Conservation (phyloP, 345 rosid species). For the Combretum micranthum region DNA sequence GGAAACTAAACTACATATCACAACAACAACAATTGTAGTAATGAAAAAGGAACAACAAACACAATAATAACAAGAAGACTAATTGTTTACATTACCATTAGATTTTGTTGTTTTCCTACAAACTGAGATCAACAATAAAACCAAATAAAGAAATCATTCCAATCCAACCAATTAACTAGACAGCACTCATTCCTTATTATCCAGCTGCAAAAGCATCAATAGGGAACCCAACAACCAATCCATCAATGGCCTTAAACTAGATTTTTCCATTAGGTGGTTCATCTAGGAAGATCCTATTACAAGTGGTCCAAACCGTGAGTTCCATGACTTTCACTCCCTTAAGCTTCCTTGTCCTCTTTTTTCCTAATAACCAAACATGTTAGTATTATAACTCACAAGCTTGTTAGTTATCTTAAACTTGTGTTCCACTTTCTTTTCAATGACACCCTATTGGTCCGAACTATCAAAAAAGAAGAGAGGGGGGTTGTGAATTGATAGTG, state of each 20-base stretch:
- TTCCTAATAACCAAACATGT: constrained; percentile 11
- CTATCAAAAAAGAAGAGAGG: too few relatives aligned
- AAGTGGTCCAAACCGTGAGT: constrained; percentile 2
- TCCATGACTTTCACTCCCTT: constrained; percentile 13
- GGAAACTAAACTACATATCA: too few relatives aligned
- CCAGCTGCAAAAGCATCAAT: constrained; percentile 6
- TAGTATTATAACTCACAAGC: constrained; percentile 1
- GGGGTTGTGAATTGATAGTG: too few relatives aligned
- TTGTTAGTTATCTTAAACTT: constrained; percentile 16
- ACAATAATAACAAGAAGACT: too few relatives aligned
- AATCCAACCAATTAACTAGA: too few relatives aligned
- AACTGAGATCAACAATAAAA: too few relatives aligned
- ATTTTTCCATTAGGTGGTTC: constrained; percentile 7
- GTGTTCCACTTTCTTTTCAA: constrained; percentile 11
- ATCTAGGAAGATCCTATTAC: constrained; percentile 3
- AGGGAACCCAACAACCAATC: constrained; percentile 7
- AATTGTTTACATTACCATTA: too few relatives aligned
- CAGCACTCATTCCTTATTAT: background rate
- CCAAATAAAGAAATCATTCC: too few relatives aligned
- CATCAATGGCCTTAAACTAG: constrained; percentile 5
- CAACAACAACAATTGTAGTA: too few relatives aligned
- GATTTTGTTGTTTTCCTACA: too few relatives aligned
- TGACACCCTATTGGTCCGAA: too few relatives aligned
- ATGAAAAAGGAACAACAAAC: too few relatives aligned
- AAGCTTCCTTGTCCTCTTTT: constrained; percentile 13